Base-by-base conservation (phyloP, 1,139 yeast genomes). In the Suhomyces bokatorum region DNA sequence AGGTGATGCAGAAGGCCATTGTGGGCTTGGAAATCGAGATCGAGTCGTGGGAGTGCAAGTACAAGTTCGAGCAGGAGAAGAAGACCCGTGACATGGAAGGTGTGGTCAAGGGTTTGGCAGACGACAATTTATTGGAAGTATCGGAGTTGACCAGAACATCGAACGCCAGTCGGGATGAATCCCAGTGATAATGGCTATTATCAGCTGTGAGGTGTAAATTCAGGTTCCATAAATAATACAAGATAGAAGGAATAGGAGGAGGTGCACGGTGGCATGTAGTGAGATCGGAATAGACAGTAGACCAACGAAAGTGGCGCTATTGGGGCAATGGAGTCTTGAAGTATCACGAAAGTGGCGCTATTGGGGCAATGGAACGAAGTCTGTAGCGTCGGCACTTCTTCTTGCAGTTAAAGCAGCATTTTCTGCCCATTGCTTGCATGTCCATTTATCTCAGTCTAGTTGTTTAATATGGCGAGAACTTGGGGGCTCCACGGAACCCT, bases 11-110 rank as follows among this genome's bases (percentile, higher is more conserved):
- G 50, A 81, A 77, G 55, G 77, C 77, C n/a, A 82, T 83, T 43
- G 75, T 73, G 30, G 89, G 89, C 0, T 60, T 84, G 31, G 77
- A 79, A 54, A 74, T 84, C 43, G 80, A 76, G 47, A 75, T 83
- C 17, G 62, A 61, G 4, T 60, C 67, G n/a, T 66, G 71, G 12
- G 78, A 81, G 54, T 78, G 80, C 45, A 82, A 83, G 61, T 80
- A 72, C 64, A 84, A 84, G 60, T 74, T 82, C 55, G 83, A 81
- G 53, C 90, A 84, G 62, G 73, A 72, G 17, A 70, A 64, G 67
- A 58, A 63, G 15, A 55, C 52, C 6, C 60, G 58, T 11, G 85
- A 84, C 50, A 63, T 78, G 6, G 64, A 71, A 8, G 87, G 88
- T 2, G 81, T 81, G 1, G 57, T 79, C 13, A 63, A 69, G 0